Evolutionary conservation across 805 yeast species (phyloP), one percentile per base, ranked within the genome.

Genomic region (Candida ficus): DNA sequence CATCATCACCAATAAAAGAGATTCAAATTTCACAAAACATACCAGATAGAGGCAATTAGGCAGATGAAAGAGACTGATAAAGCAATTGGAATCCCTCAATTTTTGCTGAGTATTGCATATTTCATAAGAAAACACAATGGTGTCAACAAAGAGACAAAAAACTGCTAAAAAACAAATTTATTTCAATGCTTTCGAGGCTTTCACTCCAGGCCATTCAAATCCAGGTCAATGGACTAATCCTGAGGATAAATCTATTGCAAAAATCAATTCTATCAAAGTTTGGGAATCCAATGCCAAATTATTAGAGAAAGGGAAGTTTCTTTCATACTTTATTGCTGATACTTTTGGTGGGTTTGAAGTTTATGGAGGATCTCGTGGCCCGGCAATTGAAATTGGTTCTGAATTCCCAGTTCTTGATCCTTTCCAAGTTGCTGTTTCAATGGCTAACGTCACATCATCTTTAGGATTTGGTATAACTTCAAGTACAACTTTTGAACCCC

Each of bases 401-500:
- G 53, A 52, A 30, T 61, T 57, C 49, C 68, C 68, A 3, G 54
- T 57, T 1, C 44, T 50, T 23, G 68, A 63, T 33, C 68, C 67
- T 10, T 56, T 62, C 41, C 59, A 61, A 19, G 47, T 58, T 14
- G 60, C 60, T 23, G 50, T 59, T 17, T 54, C 54, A 21, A 62
- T 68, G 68, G 71, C 72, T 10, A 61, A 67, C 3, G 72, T 63
- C 8, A 68, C 73, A 7, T 47, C 60, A 32, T 62, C 56, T 33
- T 48, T 68, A 26, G 53, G 64, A 6, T 68, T 67, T 47, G 74
- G 69, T 12, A 50, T 69, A 25, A 68, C 74, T 8, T 62, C 64
- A 30, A 57, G 68, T 11, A 68, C 73, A 2, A 63, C 70, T 16
- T 66, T 67, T 43, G 74, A 69, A 37, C 61, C 61, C 8, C 73